These are phyloP conservation scores for Colletotrichum simmondsii DNA, from an alignment of 2,329 filamentous ascomycete species.

Conservation along the genomic window DNA sequence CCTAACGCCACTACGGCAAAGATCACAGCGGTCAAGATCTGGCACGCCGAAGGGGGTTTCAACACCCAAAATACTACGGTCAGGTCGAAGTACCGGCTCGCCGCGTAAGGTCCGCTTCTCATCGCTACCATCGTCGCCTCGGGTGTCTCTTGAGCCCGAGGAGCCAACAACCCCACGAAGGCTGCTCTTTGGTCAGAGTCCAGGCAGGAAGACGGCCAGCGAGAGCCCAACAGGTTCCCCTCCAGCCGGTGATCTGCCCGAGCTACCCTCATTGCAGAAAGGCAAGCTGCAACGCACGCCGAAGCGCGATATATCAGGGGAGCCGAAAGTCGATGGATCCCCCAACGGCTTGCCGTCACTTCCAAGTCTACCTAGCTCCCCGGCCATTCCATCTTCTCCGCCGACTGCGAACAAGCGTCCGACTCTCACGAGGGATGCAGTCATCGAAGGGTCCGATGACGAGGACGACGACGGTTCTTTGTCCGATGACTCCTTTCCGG, in stretches of 20 bases:
- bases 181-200: slow-evolving; percentile 10
- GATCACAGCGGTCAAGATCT: not conserved
- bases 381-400: slow-evolving; percentile 39
- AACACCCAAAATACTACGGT: not conserved
- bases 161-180: slow-evolving; percentile 18
- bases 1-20: slow-evolving; percentile 1
- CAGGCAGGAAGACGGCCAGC: not conserved
- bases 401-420: slow-evolving; percentile 37
- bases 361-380: slow-evolving; percentile 32
- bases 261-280: not conserved
- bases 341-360: slow-evolving; percentile 11
- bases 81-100: slow-evolving; percentile 9
- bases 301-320: not conserved
- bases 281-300: not conserved
- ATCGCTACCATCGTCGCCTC: slow-evolving; percentile 8
- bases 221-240: slow-evolving; percentile 5
- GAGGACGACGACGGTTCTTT: slow-evolving; percentile 67
- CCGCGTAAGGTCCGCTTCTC: slow-evolving; percentile 22
- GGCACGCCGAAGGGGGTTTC: not conserved
- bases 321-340: not conserved
- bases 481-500: slow-evolving; percentile 69
- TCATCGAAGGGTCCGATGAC: slow-evolving; percentile 79
- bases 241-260: not conserved
- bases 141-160: slow-evolving; percentile 7
- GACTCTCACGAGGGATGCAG: slow-evolving; percentile 57